phyloP scores from a whole-genome alignment of 805 yeast genomes.

The Candida fluviatilis region DNA sequence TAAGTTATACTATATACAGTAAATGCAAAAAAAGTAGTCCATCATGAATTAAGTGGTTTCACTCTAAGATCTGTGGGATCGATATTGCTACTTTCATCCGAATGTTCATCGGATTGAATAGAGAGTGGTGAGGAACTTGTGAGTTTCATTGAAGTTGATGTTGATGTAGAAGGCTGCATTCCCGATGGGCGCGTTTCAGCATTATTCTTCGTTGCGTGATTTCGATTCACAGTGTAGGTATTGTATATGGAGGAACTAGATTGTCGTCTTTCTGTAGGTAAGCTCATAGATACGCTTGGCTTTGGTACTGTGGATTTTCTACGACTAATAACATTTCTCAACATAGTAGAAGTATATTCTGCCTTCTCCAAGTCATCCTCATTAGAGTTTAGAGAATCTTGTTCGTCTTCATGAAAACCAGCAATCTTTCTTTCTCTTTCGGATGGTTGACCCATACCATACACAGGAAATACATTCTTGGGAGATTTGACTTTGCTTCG shows the following conservation, averaged over 20 bases:
- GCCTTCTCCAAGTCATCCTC: not conserved
- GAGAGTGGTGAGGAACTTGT: no score
- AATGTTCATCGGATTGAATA: no score
- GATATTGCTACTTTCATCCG: no score
- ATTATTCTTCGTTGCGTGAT: not conserved
- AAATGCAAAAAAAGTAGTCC: no score
- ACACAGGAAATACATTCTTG: constrained; percentile 74
- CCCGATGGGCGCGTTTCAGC: not conserved
- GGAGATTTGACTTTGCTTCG: constrained; percentile 43
- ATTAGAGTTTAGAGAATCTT: not conserved
- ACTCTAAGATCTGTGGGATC: no score
- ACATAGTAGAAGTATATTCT: not conserved
- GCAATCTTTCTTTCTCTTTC: constrained; percentile 58
- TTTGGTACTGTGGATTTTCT: not conserved
- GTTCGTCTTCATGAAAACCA: not conserved
- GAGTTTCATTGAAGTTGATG: not conserved
- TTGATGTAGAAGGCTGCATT: not conserved
- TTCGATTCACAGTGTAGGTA: not conserved
- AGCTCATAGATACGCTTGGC: not conserved
- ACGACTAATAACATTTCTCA: not conserved
- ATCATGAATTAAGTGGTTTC: no score
- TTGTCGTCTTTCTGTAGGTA: not conserved
- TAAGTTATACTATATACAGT: no score
- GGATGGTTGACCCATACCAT: constrained; percentile 70
- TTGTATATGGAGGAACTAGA: not conserved